Conservation (phyloP, 495 filamentous ascomycete genomes). For the Xylona heveae region DNA sequence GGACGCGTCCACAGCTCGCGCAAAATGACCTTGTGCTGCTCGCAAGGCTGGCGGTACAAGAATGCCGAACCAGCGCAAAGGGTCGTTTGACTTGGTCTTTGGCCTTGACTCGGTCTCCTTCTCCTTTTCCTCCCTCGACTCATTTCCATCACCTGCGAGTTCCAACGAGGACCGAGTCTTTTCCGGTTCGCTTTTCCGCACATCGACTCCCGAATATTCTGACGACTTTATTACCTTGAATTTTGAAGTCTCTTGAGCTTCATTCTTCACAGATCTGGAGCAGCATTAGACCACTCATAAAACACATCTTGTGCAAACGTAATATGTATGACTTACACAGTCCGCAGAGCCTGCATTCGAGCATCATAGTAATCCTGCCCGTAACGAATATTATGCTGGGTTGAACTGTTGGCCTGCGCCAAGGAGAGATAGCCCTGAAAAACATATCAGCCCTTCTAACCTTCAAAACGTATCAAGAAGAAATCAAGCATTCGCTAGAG, state of each 20-base stretch:
- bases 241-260: neutral
- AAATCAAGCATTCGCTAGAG: no score
- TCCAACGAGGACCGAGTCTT: no score
- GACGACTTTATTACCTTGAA: no score
- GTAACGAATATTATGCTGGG: slow-evolving; percentile 12
- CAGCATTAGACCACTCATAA: no score
- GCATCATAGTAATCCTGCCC: slow-evolving; percentile 24
- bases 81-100: slow-evolving; percentile 11
- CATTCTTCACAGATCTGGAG: no score
- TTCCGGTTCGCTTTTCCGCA: no score
- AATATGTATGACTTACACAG: slow-evolving; percentile 15
- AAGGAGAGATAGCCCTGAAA: slow-evolving; percentile 18
- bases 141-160: no score
- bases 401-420: slow-evolving; percentile 22
- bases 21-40: slow-evolving; percentile 15
- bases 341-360: slow-evolving; percentile 18
- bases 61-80: slow-evolving; percentile 24
- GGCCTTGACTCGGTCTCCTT: neutral
- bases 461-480: no score
- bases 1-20: slow-evolving; percentile 11
- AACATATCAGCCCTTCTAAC: neutral
- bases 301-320: no score
- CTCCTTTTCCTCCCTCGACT: no score
- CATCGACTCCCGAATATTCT: no score
- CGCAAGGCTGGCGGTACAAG: slow-evolving; percentile 21